phyloP scores from a whole-genome alignment of 1,284 basidiomycete species.

The Rhodotorula sp. region DNA sequence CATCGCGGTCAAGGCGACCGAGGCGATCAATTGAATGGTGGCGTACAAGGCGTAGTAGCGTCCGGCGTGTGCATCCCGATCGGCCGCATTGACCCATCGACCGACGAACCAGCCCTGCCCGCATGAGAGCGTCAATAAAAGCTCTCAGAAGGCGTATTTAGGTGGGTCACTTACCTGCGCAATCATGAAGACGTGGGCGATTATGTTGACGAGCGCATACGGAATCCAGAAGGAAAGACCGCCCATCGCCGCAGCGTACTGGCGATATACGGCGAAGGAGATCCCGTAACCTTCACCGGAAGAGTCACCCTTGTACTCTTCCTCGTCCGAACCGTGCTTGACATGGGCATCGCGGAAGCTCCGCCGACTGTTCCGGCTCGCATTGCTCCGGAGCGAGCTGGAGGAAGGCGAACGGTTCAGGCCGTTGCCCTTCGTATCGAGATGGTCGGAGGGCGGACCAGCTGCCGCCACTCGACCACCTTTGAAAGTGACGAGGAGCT shows the following conservation, averaged over 20 bases:
- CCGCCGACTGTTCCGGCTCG: conserved; percentile 41
- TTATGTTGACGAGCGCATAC: conserved; percentile 57
- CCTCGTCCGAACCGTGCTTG: conserved; percentile 11
- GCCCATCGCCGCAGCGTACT: conserved; percentile 60
- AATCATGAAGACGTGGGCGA: conserved; percentile 39
- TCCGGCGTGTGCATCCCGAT: conserved; percentile 43
- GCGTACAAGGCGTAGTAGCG: conserved; percentile 81
- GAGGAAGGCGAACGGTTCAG: conserved; percentile 47
- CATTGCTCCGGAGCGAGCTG: conserved; percentile 49
- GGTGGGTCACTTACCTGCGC: conserved; percentile 18
- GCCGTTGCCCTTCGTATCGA: conserved; percentile 40
- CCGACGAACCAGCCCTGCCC: conserved; percentile 38
- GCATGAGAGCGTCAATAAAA: not conserved
- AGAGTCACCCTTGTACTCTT: conserved; percentile 70
- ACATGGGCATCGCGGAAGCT: conserved; percentile 8
- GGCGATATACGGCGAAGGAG: conserved; percentile 71
- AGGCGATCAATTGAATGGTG: conserved; percentile 49
- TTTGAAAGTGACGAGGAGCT: conserved; percentile 68
- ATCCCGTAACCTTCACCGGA: conserved; percentile 76
- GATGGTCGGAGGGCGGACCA: conserved; percentile 65
- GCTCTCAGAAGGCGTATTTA: too few species aligned
- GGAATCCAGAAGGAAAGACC: conserved; percentile 63
- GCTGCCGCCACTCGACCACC: conserved; percentile 73
- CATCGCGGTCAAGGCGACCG: conserved; percentile 41
- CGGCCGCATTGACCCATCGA: conserved; percentile 49